Evolutionary conservation across 139 green algal species (phyloP).

Genomic region (Tetraselmis chui): DNA sequence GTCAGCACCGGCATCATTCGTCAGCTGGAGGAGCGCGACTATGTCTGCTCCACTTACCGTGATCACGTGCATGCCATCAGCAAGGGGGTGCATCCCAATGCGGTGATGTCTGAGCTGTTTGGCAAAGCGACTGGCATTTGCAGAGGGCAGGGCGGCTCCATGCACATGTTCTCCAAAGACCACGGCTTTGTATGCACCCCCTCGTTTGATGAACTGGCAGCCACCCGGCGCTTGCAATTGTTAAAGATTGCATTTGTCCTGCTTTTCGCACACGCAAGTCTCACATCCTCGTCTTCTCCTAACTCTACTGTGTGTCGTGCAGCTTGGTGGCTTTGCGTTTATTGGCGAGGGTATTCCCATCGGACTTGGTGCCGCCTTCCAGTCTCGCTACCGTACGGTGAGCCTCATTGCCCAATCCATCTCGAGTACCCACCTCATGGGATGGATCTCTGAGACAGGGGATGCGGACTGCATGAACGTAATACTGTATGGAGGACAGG

Average conservation of each 20-base stretch:
- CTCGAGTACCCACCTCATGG: neutral
- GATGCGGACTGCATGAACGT: too few species aligned
- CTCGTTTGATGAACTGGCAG: too few species aligned
- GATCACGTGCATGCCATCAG: constrained; percentile 96
- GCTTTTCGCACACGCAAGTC: too few species aligned
- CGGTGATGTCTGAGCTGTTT: constrained; percentile 97
- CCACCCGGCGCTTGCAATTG: too few species aligned
- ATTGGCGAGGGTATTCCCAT: constrained; percentile 97
- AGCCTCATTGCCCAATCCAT: neutral
- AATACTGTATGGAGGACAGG: too few species aligned
- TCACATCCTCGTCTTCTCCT: too few species aligned
- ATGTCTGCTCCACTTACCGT: constrained; percentile 93
- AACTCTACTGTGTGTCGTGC: constrained; percentile 13
- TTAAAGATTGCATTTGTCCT: too few species aligned
- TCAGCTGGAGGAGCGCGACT: constrained; percentile 71
- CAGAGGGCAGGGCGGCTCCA: constrained; percentile 83
- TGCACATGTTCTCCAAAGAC: constrained; percentile 96
- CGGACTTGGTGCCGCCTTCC: constrained; percentile 89
- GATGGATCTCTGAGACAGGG: too few species aligned
- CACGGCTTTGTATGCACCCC: constrained; percentile 53
- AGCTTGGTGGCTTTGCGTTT: constrained; percentile 94
- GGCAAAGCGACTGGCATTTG: constrained; percentile 95
- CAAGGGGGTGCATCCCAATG: constrained; percentile 64
- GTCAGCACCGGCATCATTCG: constrained; percentile 72
- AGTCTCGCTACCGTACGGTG: constrained; percentile 63